These are phyloP conservation scores for Triticum urartu DNA, from an alignment of 176 grass and related monocot species.

Conservation along the genomic window DNA sequence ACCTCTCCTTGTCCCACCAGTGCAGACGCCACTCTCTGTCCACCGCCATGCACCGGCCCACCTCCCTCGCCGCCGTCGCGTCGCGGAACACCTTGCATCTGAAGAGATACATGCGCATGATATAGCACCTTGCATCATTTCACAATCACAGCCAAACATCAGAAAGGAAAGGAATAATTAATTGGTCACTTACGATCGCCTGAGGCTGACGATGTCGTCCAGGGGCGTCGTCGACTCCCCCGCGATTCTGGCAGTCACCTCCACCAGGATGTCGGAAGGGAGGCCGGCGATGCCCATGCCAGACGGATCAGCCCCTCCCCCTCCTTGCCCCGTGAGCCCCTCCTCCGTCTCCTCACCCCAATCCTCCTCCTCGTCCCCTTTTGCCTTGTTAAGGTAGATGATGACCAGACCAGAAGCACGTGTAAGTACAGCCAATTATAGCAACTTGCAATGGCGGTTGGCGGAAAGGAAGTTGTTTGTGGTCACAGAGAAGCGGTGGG, in stretches of 20 bases:
- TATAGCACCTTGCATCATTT: neutral
- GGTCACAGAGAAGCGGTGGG: constrained; percentile 25
- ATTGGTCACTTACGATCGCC: constrained; percentile 36
- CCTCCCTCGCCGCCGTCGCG: constrained; percentile 22
- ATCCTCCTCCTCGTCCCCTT: neutral
- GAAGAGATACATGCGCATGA: neutral
- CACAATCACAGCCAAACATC: neutral
- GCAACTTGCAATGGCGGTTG: constrained; percentile 15
- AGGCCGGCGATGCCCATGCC: constrained; percentile 28
- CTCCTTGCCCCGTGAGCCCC: neutral
- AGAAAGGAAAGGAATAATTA: neutral
- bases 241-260: constrained; percentile 31
- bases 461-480: constrained; percentile 30
- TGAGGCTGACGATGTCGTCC: constrained; percentile 25
- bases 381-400: constrained; percentile 32
- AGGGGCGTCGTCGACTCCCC: constrained; percentile 26
- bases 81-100: constrained; percentile 45
- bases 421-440: constrained; percentile 41
- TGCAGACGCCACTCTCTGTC: constrained; percentile 40
- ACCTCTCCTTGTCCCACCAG: constrained; percentile 49
- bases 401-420: constrained; percentile 9
- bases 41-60: constrained; percentile 40
- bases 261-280: constrained; percentile 37
- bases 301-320: neutral
- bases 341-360: neutral